Evolutionary conservation across 306 rosid species (phyloP).

Genomic region (cucumber (Cucumis sativus)): Cucumber_9930_V3 NC_026661.2:16322501-16323000

Average conservation of each 20-base stretch:
- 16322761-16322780: not conserved
- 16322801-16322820: not conserved
- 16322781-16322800: not conserved
- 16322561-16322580: not conserved
- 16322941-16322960: slow-evolving; percentile 77
- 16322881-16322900: slow-evolving; percentile 53
- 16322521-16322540: not conserved
- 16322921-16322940: slow-evolving; percentile 90
- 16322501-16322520: not conserved
- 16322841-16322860: not conserved
- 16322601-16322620: not conserved
- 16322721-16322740: not conserved
- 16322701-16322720: not conserved
- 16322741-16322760: not conserved
- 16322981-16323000: slow-evolving; percentile 70
- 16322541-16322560: not conserved
- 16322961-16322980: slow-evolving; percentile 87
- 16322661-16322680: not conserved
- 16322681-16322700: not conserved
- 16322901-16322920: slow-evolving; percentile 82
- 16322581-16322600: not conserved
- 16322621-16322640: not conserved
- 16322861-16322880: not conserved
- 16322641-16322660: not conserved
- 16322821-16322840: too few species aligned